These are phyloP conservation scores for Acorus gramineus DNA, from an alignment of 106 monocot genomes.

Conservation along the genomic window DNA sequence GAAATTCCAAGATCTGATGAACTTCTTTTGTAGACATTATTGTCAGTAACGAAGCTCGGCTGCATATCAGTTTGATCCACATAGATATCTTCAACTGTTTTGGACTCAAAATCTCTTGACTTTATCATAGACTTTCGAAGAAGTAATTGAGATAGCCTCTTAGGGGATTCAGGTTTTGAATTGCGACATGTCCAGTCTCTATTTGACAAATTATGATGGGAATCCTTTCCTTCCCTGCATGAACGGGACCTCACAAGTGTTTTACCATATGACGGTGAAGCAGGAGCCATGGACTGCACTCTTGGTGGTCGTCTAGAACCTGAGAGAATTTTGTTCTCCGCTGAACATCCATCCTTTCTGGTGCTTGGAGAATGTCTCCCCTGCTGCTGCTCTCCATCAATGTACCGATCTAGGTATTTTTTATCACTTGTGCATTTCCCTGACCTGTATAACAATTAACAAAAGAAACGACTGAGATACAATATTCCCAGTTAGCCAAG, in stretches of 20 bases:
- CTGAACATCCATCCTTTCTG: constrained; percentile 15
- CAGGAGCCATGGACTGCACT: constrained; percentile 41
- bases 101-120: constrained; percentile 36
- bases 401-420: constrained; percentile 34
- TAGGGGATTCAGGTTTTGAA: too few relatives aligned
- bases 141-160: constrained; percentile 2
- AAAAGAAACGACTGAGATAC: too few relatives aligned
- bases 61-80: constrained; percentile 37
- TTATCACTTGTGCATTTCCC: constrained; percentile 1
- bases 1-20: constrained; percentile 8
- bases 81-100: constrained; percentile 63
- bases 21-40: background rate
- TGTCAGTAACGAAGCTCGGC: constrained; percentile 5
- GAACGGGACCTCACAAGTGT: constrained; percentile 28
- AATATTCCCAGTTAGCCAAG: too few relatives aligned
- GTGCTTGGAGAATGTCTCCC: constrained; percentile 1
- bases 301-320: constrained; percentile 44
- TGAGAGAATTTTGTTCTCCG: constrained; percentile 24
- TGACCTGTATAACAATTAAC: too few relatives aligned
- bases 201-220: background rate
- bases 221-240: constrained; percentile 33
- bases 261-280: constrained; percentile 30
- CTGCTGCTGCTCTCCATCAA: constrained; percentile 38
- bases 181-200: background rate
- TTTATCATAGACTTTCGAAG: constrained; percentile 17